These are phyloP conservation scores for Rhodotorula sp. DNA, from an alignment of 1,284 basidiomycete species.

Conservation along the genomic window DNA sequence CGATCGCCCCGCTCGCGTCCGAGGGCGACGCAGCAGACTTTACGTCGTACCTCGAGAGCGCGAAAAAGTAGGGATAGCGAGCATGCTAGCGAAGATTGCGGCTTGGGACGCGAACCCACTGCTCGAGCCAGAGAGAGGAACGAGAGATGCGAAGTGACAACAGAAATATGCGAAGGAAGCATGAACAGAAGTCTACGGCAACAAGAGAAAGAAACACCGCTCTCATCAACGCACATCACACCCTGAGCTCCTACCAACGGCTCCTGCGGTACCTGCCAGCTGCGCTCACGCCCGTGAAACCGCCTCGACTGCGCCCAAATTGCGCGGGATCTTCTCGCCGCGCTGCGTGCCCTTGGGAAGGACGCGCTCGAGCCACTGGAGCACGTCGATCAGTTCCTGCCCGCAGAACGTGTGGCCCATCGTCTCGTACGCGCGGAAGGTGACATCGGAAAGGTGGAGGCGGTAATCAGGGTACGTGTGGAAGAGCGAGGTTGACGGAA, in stretches of 20 bases:
- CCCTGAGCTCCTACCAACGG: too few relatives aligned
- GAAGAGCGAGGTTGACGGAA: conserved; percentile 3
- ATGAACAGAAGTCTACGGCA: too few relatives aligned
- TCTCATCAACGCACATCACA: too few relatives aligned
- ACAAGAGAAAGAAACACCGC: too few relatives aligned
- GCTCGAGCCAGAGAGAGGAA: too few relatives aligned
- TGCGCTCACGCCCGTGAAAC: too few relatives aligned
- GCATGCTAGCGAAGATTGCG: too few relatives aligned
- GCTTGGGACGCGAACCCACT: too few relatives aligned
- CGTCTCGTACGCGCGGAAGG: conserved; percentile 16
- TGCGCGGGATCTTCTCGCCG: neutral
- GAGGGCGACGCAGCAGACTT: neutral
- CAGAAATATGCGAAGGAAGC: too few relatives aligned
- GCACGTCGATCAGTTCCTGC: conserved; percentile 4
- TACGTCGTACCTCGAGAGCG: neutral
- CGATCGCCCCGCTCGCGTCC: neutral
- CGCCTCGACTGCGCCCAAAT: neutral
- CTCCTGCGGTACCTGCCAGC: too few relatives aligned
- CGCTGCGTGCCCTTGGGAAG: conserved; percentile 1
- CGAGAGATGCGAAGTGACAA: neutral
- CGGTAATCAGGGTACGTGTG: conserved; percentile 12
- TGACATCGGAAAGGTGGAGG: conserved; percentile 16
- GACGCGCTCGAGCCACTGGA: neutral
- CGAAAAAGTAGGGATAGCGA: neutral
- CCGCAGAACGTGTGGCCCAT: conserved; percentile 21